These are phyloP conservation scores for Tetracentron sinense DNA, from an alignment of 164 flowering plant species.

Conservation along the genomic window DNA sequence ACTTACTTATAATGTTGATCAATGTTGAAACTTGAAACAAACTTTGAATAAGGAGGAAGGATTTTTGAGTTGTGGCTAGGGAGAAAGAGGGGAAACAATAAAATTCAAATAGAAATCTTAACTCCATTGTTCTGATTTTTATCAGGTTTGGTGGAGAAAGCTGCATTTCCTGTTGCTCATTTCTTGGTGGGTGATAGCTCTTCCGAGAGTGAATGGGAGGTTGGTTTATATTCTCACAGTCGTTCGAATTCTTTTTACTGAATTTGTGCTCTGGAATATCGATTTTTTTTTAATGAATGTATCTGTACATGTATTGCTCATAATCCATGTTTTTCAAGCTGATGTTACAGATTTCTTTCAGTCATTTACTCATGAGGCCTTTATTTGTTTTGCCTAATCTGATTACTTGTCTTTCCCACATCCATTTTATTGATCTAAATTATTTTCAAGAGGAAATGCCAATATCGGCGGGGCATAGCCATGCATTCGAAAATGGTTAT, in stretches of 20 bases:
- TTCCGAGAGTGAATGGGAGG: conserved; percentile 18
- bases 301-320: background rate
- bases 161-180: conserved; percentile 6
- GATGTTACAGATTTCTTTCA: background rate
- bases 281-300: background rate
- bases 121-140: conserved; percentile 12
- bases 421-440: too few species aligned
- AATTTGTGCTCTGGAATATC: background rate
- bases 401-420: background rate
- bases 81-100: background rate
- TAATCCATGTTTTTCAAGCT: background rate
- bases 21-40: background rate
- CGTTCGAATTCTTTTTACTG: background rate
- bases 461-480: too few species aligned
- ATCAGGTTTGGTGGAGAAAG: conserved; percentile 14
- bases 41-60: conserved; percentile 4
- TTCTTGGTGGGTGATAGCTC: conserved; percentile 9
- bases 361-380: too few species aligned
- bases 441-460: too few species aligned
- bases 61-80: background rate
- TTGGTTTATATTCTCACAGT: background rate
- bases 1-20: conserved; percentile 20
- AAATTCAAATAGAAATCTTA: conserved; percentile 10
- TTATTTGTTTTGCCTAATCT: background rate
- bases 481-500: too few species aligned